Base-by-base conservation (phyloP, 805 yeast genomes). In the Kodamaea laetipori region DNA sequence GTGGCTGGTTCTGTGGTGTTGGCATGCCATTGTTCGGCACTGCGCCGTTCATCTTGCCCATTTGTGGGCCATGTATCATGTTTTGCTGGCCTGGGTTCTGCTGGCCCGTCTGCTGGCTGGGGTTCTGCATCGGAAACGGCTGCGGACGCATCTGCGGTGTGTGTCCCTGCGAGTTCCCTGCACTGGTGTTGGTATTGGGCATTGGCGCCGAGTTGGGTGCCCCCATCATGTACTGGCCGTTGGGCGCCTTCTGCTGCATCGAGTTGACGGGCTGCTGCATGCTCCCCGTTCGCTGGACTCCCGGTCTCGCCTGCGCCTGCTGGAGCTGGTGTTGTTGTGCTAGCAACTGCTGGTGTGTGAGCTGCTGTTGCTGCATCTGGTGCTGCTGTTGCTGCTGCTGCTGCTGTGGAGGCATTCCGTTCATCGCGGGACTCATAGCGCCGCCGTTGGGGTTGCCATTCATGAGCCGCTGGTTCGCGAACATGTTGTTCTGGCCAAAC, bases 111-210 rank as follows among this genome's bases (percentile, higher is more conserved):
- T 37, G 41, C 28, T 42, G 44, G 43, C 6, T 27, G 26, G 31
- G 38, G 44, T 27, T 26, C 15, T 37, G 43, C 37, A 37, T 33
- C 12, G 40, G 28, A 27, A 24, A 43, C 3, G 52, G 63, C 40
- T 53, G 63, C 5, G 60, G 44, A 4, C 52, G 54, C 57, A 63
- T 55, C 34, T 60, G 67, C 1, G 68, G 68, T 1, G 68, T 64
- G 30, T 57, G 66, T 4, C 55, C 57, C 24, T 56, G 61, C 5
- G 66, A 55, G 18, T 50, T 52, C 2, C 58, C 58, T 0, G 50
- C 52, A 30, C 31, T 35, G 28, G 37, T 18, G 12, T 12, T 26
- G 2, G 52, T 45, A 4, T 28, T 37, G 11, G 63, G 61, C 21
- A 57, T 37, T 3, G 60, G 58, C 2, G 60, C 63, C 5, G 63